Percentiles rank a stretch among this genome's conserved stretches.
Evolutionary conservation across 805 yeast species (phyloP).

Genomic region (Teunomyces funiuensis): DNA sequence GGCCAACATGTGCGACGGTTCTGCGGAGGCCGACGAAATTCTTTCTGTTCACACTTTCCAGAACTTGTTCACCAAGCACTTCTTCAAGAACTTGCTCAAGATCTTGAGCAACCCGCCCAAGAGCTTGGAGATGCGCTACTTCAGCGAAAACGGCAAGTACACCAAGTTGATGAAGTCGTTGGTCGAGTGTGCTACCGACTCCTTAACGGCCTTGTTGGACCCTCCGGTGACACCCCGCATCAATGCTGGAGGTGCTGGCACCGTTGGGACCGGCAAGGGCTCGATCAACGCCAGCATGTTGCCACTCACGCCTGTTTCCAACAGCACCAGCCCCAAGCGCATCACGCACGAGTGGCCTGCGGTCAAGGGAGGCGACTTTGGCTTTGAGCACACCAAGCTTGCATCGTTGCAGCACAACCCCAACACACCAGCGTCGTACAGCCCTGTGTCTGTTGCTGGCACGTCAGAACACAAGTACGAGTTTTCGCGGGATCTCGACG

Average conservation of each 20-base stretch:
- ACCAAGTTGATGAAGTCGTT: conserved; percentile 37
- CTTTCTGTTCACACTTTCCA: conserved; percentile 16
- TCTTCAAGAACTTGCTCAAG: conserved; percentile 27
- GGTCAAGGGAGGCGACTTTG: neutral
- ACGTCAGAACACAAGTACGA: conserved; percentile 5
- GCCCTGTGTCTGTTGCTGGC: conserved; percentile 9
- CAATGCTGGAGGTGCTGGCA: conserved; percentile 8
- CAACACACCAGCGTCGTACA: conserved; percentile 8
- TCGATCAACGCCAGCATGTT: conserved; percentile 8
- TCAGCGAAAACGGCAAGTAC: conserved; percentile 35
- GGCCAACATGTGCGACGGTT: conserved; percentile 17
- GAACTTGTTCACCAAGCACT: conserved; percentile 20
- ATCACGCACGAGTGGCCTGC: conserved; percentile 2
- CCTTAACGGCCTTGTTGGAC: conserved; percentile 19
- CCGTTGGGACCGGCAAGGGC: neutral
- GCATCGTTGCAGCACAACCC: conserved; percentile 7
- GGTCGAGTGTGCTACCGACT: conserved; percentile 31
- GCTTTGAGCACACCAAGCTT: neutral
- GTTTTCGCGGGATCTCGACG: conserved; percentile 4
- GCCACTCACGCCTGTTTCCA: conserved; percentile 21
- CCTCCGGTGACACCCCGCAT: conserved; percentile 34
- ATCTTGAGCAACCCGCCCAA: conserved; percentile 47
- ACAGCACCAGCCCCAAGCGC: conserved; percentile 27
- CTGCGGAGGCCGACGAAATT: conserved; percentile 21
- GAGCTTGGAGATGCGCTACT: conserved; percentile 46